These are phyloP conservation scores for Ajuga chamaepitys DNA, from an alignment of 257 asterid genomes.

Conservation along the genomic window DNA sequence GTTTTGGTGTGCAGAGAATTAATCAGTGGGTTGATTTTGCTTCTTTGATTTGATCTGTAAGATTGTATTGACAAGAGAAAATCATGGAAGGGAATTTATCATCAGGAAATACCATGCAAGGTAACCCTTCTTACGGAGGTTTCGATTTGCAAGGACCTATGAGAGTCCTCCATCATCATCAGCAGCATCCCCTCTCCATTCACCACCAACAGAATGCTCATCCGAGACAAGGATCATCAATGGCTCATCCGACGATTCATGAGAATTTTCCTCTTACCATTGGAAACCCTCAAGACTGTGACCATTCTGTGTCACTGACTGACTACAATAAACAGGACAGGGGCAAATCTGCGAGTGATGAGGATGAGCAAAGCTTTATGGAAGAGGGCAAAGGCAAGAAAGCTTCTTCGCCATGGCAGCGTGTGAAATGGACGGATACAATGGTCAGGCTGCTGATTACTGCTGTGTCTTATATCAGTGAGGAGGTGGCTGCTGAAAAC, in stretches of 20 bases:
- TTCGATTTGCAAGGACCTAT: conserved; percentile 41
- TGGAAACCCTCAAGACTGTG: conserved; percentile 35
- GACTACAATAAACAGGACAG: conserved; percentile 40
- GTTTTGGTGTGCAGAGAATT: conserved; percentile 12
- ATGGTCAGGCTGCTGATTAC: conserved; percentile 66
- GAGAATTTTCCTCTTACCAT: conserved; percentile 50
- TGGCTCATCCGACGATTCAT: conserved; percentile 34
- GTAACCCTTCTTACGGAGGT: conserved; percentile 37
- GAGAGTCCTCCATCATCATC: conserved; percentile 39
- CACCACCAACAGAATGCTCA: conserved; percentile 31
- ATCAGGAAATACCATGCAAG: conserved; percentile 40
- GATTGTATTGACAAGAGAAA: conserved; percentile 4
- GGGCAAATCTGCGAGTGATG: conserved; percentile 51
- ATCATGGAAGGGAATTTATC: conserved; percentile 44
- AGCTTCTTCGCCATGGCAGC: conserved; percentile 47
- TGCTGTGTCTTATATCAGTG: conserved; percentile 68
- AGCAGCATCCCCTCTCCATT: conserved; percentile 23
- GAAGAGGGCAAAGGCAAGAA: conserved; percentile 61
- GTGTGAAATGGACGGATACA: conserved; percentile 44
- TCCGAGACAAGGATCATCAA: conserved; percentile 33
- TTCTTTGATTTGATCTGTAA: conserved; percentile 12
- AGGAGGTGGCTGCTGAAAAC: conserved; percentile 44
- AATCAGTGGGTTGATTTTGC: conserved; percentile 9
- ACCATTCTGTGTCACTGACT: conserved; percentile 24
- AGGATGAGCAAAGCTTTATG: conserved; percentile 50